phyloP scores from a whole-genome alignment of 345 rosid genomes.

The Hibiscus tridactylites region DNA sequence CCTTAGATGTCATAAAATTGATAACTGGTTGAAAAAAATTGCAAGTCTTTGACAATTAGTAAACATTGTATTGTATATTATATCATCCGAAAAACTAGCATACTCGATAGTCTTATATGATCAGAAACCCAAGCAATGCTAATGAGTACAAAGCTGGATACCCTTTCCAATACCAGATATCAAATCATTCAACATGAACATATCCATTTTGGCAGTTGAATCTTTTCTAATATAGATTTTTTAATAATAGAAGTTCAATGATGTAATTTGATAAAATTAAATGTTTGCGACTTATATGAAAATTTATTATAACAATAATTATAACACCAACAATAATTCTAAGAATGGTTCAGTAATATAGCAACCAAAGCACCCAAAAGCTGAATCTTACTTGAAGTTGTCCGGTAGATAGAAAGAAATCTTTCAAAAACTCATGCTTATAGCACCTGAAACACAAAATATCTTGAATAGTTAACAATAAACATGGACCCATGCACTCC shows the following conservation, averaged over 20 bases:
- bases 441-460: slow-evolving; percentile 51
- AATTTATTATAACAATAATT: too few species aligned
- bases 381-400: slow-evolving; percentile 70
- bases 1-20: background rate
- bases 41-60: background rate
- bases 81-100: slow-evolving; percentile 1
- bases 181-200: background rate
- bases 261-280: too few species aligned
- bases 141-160: background rate
- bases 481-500: background rate
- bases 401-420: slow-evolving; percentile 87
- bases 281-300: too few species aligned
- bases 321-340: background rate
- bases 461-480: background rate
- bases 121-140: background rate
- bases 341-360: background rate
- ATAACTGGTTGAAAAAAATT: background rate
- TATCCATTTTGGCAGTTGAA: background rate
- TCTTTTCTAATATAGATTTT: background rate
- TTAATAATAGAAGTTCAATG: too few species aligned
- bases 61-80: background rate
- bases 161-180: slow-evolving; percentile 1
- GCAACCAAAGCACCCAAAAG: slow-evolving; percentile 9
- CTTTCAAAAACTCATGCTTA: slow-evolving; percentile 83
- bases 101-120: background rate